Base-by-base conservation (phyloP, 306 rosid species). In the Vigna unguiculata region DNA sequence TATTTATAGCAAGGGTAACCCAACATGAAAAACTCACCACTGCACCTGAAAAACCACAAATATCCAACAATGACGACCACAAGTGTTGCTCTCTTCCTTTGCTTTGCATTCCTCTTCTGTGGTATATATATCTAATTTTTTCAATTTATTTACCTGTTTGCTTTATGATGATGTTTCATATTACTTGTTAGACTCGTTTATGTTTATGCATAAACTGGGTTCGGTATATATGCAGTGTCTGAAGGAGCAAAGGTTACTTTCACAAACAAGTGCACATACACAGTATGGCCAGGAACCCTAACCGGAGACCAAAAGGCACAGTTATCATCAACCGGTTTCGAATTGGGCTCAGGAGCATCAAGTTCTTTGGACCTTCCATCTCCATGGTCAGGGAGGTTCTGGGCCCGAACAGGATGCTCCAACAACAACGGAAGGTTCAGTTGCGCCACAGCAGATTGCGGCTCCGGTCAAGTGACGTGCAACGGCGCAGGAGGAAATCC, bases 281-380 rank as follows among this genome's bases (percentile, higher is more conserved):
- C 83, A 1, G 62, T 85, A 5, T 85, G 83, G 86, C 84, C 84
- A 21, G 86, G 79, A 60, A 70, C 83, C 72, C 68, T 74, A 17
- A 62, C 81, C 38, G 47, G 65, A 5, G 78, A 34, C 12, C 58
- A 25, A 24, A 40, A 67, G 11, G 24, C 83, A 3, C 82, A 82
- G n/a, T 14, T 78, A 1, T 32, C 79, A 41, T 5, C 47, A 48
- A 76, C 84, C 1, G 86, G 83, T 21, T 85, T 81, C n/a, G 76
- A 81, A 68, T 75, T 85, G 40, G 10, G 8, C 12, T 0, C 32
- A 22, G 62, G 62, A 22, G 34, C 62, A 11, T 21, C 62, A 7
- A 11, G 4, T 3, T 55, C 34, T 0, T 0, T 55, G n/a, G 62
- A 55, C 34, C 62, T 55, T 55, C 62, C 62, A 55, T 55, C 62